These are phyloP conservation scores for Osmanthus fragrans DNA, from an alignment of 257 asterid genomes.

Conservation along the genomic window DNA sequence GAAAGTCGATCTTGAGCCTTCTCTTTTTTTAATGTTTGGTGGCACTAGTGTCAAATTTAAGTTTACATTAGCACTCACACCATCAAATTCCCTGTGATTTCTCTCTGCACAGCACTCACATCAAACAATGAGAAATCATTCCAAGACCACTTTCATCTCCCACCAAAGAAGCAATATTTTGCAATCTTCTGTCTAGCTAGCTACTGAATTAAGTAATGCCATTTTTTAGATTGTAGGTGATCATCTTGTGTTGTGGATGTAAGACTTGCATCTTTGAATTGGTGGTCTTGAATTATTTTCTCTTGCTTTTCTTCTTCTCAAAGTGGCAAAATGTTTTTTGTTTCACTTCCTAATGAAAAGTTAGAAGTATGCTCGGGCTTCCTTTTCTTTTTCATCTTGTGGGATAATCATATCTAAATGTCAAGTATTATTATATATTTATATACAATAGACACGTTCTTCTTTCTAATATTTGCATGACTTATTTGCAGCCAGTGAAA, in stretches of 20 bases:
- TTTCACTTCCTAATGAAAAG: background rate
- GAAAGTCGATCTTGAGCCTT: background rate
- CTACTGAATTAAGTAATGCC: background rate
- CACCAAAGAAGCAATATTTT: background rate
- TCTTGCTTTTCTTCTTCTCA: background rate
- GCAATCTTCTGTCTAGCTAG: background rate
- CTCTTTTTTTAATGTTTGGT: background rate
- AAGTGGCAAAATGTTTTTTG: background rate
- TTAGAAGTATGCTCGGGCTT: background rate
- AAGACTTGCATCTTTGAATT: background rate
- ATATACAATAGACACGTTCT: background rate
- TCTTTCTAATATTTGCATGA: slow-evolving; percentile 8
- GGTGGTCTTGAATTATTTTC: background rate
- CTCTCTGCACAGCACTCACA: background rate
- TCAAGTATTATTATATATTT: background rate
- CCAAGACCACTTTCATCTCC: background rate
- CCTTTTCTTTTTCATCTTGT: background rate
- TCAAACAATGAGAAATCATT: background rate
- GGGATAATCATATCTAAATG: background rate
- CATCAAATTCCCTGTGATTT: background rate
- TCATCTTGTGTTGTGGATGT: background rate
- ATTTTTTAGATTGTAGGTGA: background rate
- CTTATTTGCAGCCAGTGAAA: slow-evolving; percentile 72
- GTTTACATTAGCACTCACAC: background rate
- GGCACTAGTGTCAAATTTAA: background rate